Evolutionary conservation across 2,329 filamentous ascomycete species (phyloP).

Genomic region (Aspergillus terreus): DNA sequence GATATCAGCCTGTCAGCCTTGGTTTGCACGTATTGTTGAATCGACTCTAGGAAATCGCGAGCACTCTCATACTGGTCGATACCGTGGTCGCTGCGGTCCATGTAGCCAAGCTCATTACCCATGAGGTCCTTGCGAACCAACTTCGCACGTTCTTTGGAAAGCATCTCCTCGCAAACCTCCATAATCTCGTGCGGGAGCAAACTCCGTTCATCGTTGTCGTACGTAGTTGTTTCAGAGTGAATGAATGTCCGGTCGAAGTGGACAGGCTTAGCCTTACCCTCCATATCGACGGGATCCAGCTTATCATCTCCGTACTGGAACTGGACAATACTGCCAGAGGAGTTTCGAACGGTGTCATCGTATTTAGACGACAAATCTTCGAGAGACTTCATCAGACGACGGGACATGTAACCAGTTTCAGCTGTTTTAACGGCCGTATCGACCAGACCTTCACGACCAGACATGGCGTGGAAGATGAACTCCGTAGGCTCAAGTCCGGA

Average conservation of each 20-base stretch:
- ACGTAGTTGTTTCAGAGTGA: constrained; percentile 71
- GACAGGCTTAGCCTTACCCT: constrained; percentile 86
- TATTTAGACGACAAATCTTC: constrained; percentile 93
- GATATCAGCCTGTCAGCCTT: constrained; percentile 58
- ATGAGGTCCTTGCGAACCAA: constrained; percentile 61
- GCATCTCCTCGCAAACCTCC: constrained; percentile 61
- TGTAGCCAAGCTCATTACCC: constrained; percentile 62
- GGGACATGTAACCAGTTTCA: constrained; percentile 98
- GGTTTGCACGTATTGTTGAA: constrained; percentile 67
- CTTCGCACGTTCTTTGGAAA: constrained; percentile 65
- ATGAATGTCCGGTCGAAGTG: constrained; percentile 89
- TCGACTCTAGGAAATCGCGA: constrained; percentile 74
- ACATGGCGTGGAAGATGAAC: constrained; percentile 98
- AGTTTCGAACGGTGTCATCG: constrained; percentile 91
- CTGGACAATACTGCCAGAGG: constrained; percentile 82
- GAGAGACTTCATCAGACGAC: constrained; percentile 94
- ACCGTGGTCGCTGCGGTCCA: constrained; percentile 63
- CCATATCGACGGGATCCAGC: constrained; percentile 95
- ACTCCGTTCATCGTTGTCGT: constrained; percentile 70
- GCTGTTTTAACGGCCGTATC: constrained; percentile 99
- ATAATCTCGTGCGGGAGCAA: constrained; percentile 72
- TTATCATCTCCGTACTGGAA: constrained; percentile 97
- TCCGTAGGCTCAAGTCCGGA: constrained; percentile 84
- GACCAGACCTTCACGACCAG: constrained; percentile 94
- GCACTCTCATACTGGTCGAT: constrained; percentile 78